Evolutionary conservation across 768 basidiomycete species (phyloP).

Genomic region (Boletus pseudopeckii): DNA sequence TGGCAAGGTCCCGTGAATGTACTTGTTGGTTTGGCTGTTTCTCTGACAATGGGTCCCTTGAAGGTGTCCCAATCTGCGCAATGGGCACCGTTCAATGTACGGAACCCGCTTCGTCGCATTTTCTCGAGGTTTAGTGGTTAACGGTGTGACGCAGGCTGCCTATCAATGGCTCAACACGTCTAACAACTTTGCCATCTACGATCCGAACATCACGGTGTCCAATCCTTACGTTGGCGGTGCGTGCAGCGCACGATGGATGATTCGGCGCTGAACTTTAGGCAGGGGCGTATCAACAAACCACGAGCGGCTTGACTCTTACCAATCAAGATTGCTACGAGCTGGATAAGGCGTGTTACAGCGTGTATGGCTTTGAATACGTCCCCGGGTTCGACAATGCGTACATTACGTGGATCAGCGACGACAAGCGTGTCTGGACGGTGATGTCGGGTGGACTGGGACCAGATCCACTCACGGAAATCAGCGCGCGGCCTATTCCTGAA

Average conservation of each 20-base stretch:
- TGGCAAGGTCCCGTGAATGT: conserved; percentile 32
- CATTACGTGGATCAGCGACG: conserved; percentile 67
- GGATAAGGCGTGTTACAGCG: conserved; percentile 38
- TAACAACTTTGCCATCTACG: conserved; percentile 34
- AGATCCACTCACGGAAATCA: conserved; percentile 51
- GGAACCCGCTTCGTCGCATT: not conserved
- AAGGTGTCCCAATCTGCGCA: conserved; percentile 57
- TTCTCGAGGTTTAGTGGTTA: not conserved
- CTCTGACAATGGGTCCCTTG: conserved; percentile 7
- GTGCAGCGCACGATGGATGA: not conserved
- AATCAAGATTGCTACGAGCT: conserved; percentile 46
- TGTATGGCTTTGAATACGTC: conserved; percentile 55
- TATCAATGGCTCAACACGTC: conserved; percentile 42
- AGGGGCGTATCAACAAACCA: conserved; percentile 40
- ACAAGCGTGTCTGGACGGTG: conserved; percentile 55
- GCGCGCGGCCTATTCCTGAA: conserved; percentile 55
- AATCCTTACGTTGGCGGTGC: conserved; percentile 46
- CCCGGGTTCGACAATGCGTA: conserved; percentile 52
- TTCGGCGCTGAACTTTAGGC: conserved; percentile 2
- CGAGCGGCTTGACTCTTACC: conserved; percentile 34
- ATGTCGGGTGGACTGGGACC: conserved; percentile 45
- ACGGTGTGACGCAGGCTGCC: conserved; percentile 32
- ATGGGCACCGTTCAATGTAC: conserved; percentile 37
- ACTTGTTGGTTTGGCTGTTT: not conserved
- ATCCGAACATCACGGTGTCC: conserved; percentile 34